phyloP scores from a whole-genome alignment of 768 basidiomycete species.

The Rhodosporidiobolus sp. region DNA sequence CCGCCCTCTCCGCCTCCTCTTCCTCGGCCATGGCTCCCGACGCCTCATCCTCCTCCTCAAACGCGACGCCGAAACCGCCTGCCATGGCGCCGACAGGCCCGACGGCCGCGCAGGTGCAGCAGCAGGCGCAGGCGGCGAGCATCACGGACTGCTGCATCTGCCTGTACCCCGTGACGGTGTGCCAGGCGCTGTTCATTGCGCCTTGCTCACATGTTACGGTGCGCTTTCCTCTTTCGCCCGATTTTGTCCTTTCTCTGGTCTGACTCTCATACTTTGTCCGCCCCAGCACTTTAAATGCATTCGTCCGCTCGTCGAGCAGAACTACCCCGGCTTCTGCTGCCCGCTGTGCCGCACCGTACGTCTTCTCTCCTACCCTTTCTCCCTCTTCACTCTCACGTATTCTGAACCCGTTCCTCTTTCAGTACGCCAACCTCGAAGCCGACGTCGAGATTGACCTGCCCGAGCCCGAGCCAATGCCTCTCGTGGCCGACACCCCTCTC shows the following conservation, averaged over 20 bases:
- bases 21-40: background rate
- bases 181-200: slow-evolving; percentile 93
- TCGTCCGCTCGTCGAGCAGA: slow-evolving; percentile 77
- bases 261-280: background rate
- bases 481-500: background rate
- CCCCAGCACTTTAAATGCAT: slow-evolving; percentile 85
- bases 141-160: slow-evolving; percentile 86
- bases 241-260: slow-evolving; percentile 40
- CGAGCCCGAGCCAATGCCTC: slow-evolving; percentile 26
- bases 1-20: slow-evolving; percentile 10
- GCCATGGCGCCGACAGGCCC: background rate
- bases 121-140: slow-evolving; percentile 37
- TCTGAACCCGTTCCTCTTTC: background rate
- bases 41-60: background rate
- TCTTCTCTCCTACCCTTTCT: background rate
- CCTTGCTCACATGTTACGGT: slow-evolving; percentile 81
- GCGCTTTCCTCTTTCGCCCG: slow-evolving; percentile 50
- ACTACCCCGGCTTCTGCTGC: slow-evolving; percentile 90
- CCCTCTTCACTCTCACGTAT: too few relatives aligned
- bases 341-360: slow-evolving; percentile 76
- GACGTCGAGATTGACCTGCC: slow-evolving; percentile 73
- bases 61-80: slow-evolving; percentile 6
- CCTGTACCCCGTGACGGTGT: slow-evolving; percentile 83
- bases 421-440: slow-evolving; percentile 86
- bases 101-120: background rate